phyloP scores from a whole-genome alignment of 2,329 filamentous ascomycete genomes.

The Emmonsia crescens region DNA sequence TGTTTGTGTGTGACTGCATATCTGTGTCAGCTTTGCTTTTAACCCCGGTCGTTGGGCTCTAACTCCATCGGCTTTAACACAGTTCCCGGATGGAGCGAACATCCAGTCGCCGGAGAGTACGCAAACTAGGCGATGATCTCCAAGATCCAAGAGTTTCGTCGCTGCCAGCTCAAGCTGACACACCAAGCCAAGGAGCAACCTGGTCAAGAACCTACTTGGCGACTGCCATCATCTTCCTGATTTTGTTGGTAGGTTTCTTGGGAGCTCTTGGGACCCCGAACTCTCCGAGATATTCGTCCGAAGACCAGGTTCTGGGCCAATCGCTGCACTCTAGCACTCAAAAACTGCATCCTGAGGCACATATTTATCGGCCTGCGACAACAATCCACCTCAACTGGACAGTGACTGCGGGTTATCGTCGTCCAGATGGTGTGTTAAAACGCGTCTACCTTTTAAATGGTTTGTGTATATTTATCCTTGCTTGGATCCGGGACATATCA shows the following conservation, averaged over 20 bases:
- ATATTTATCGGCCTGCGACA: conserved; percentile 26
- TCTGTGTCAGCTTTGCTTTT: neutral
- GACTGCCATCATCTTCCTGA: neutral
- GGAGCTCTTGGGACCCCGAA: neutral
- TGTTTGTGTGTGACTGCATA: neutral
- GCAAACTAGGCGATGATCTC: neutral
- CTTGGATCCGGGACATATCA: neutral
- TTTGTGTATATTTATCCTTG: conserved; percentile 12
- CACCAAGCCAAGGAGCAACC: neutral
- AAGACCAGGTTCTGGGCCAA: neutral
- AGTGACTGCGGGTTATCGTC: conserved; percentile 28
- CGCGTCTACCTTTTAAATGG: conserved; percentile 41
- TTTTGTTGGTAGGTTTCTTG: neutral
- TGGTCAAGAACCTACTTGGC: neutral
- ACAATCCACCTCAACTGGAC: conserved; percentile 32
- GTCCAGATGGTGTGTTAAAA: conserved; percentile 43
- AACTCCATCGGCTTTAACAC: neutral
- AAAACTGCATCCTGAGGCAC: conserved; percentile 34
- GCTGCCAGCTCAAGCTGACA: neutral
- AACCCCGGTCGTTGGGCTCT: neutral
- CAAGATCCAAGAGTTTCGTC: conserved; percentile 7
- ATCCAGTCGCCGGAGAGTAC: conserved; percentile 13
- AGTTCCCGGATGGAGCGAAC: conserved; percentile 13
- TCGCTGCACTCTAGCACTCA: neutral
- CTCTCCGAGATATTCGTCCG: neutral